phyloP scores from a whole-genome alignment of 441 rosid genomes.

The Metrosideros polymorpha region DNA sequence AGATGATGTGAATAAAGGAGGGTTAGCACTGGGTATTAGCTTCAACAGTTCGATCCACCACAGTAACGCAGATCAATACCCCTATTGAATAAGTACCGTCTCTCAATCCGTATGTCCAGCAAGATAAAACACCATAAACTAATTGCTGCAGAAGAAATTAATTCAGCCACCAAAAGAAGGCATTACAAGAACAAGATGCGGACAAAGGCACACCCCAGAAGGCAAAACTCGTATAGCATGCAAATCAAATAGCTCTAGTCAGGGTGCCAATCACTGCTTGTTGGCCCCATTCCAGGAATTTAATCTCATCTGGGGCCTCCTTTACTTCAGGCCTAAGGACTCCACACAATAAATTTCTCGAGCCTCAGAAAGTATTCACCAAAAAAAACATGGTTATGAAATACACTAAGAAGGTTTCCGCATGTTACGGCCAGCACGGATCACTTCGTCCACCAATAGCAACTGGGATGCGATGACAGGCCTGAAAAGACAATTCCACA shows the following conservation, averaged over 20 bases:
- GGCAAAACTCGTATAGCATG: neutral
- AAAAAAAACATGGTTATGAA: neutral
- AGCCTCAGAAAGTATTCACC: neutral
- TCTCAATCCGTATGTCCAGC: neutral
- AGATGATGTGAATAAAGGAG: neutral
- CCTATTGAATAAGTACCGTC: neutral
- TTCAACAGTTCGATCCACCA: neutral
- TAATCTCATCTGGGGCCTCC: neutral
- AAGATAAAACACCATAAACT: neutral
- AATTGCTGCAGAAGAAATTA: neutral
- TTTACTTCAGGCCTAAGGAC: neutral
- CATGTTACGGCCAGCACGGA: constrained; percentile 95
- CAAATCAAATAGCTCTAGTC: neutral
- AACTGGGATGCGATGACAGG: constrained; percentile 90
- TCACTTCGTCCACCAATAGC: constrained; percentile 91
- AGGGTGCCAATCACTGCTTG: neutral
- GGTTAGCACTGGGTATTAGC: neutral
- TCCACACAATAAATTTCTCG: neutral
- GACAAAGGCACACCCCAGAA: neutral
- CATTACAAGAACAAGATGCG: neutral
- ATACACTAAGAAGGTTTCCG: constrained; percentile 61
- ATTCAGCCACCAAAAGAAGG: neutral
- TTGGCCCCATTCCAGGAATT: neutral
- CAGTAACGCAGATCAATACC: neutral
- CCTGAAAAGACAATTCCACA: constrained; percentile 25